These are phyloP conservation scores for Neolentinus lepideus DNA, from an alignment of 1,284 basidiomycete genomes.

Conservation along the genomic window DNA sequence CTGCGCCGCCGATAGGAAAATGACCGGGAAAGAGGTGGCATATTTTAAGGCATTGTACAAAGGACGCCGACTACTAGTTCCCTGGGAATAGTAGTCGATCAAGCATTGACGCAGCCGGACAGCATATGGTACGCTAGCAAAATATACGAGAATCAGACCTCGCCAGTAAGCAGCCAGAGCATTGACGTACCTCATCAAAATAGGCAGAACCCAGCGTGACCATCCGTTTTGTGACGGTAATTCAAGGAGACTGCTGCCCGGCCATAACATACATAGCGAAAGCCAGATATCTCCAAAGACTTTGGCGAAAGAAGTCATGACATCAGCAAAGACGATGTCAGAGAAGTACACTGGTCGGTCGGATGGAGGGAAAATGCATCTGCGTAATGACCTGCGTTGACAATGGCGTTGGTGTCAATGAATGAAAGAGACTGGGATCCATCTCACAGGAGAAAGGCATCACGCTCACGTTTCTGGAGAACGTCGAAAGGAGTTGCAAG, in stretches of 20 bases:
- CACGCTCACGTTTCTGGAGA: conserved; percentile 61
- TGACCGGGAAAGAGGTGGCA: conserved; percentile 95
- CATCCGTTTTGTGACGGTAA: conserved; percentile 58
- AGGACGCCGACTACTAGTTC: conserved; percentile 62
- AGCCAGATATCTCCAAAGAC: conserved; percentile 94
- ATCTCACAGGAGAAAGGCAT: conserved; percentile 67
- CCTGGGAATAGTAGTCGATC: conserved; percentile 72
- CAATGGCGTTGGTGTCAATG: neutral
- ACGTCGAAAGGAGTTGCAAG: conserved; percentile 61
- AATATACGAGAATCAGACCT: neutral
- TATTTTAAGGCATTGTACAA: conserved; percentile 97
- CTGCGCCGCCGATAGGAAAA: conserved; percentile 87
- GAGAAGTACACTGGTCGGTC: conserved; percentile 74
- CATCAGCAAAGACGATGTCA: conserved; percentile 92
- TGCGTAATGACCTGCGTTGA: conserved; percentile 47
- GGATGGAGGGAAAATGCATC: conserved; percentile 67
- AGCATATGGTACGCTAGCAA: conserved; percentile 77
- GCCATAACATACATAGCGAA: conserved; percentile 74
- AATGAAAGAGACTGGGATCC: conserved; percentile 1
- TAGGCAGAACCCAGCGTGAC: conserved; percentile 70
- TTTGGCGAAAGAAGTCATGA: conserved; percentile 95
- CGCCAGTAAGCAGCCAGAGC: neutral
- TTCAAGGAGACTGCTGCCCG: conserved; percentile 65
- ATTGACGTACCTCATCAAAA: conserved; percentile 73
- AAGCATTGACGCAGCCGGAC: conserved; percentile 93